A percentile compares a stretch with the other conserved stretches of the same genome.
These are phyloP conservation scores for Acarospora socialis DNA, from an alignment of 2,329 filamentous ascomycete species.

Conservation along the genomic window DNA sequence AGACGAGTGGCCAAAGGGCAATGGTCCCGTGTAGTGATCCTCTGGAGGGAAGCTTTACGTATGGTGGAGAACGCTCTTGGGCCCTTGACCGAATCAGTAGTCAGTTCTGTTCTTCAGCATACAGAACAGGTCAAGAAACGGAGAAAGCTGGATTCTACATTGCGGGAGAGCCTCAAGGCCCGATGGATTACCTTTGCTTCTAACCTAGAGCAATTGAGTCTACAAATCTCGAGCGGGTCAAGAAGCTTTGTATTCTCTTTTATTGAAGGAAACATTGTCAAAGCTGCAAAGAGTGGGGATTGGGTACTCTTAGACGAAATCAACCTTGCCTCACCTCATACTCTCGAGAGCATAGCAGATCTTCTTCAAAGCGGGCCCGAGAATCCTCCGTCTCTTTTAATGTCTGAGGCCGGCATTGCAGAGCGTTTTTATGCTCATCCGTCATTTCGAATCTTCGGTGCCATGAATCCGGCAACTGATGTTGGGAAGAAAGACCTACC, in stretches of 20 bases:
- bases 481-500: conserved; percentile 91
- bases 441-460: conserved; percentile 89
- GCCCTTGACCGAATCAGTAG: conserved; percentile 36
- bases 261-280: conserved; percentile 88
- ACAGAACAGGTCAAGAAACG: conserved; percentile 45
- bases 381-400: conserved; percentile 63
- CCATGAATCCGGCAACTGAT: conserved; percentile 98
- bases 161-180: conserved; percentile 41
- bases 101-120: conserved; percentile 27
- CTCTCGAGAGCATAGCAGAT: conserved; percentile 83
- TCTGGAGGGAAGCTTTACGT: conserved; percentile 79
- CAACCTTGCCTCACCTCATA: conserved; percentile 88
- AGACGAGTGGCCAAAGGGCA: conserved; percentile 70
- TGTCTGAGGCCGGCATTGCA: conserved; percentile 88
- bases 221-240: conserved; percentile 58
- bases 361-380: conserved; percentile 60
- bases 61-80: conserved; percentile 64
- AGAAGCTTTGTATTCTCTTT: conserved; percentile 86
- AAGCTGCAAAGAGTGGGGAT: conserved; percentile 87
- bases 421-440: conserved; percentile 81
- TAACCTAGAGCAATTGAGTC: conserved; percentile 63
- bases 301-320: conserved; percentile 98
- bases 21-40: conserved; percentile 71
- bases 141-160: conserved; percentile 43
- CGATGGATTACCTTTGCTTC: conserved; percentile 71